Conservation (phyloP, 208 protist genomes). For the Porcisia hertigi region DNA sequence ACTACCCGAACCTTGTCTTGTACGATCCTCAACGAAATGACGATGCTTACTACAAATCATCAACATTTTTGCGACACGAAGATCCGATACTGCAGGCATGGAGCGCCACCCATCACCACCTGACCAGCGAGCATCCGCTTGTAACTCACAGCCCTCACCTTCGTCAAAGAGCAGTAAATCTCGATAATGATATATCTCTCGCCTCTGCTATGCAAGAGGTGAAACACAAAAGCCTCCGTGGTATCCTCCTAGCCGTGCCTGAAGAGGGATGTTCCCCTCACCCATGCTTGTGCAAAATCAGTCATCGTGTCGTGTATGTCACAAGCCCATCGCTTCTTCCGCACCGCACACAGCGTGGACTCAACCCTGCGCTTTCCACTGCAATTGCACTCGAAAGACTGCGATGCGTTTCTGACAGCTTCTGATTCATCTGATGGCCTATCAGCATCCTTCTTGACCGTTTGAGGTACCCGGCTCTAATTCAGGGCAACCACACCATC, state of each 20-base stretch:
- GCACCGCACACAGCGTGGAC: constrained; percentile 50
- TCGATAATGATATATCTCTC: constrained; percentile 48
- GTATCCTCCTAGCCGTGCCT: constrained; percentile 66
- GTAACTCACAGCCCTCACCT: constrained; percentile 33
- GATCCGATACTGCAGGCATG: constrained; percentile 40
- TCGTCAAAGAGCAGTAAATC: constrained; percentile 32
- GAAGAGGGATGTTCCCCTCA: constrained; percentile 71
- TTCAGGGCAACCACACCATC: neutral
- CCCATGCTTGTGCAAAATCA: constrained; percentile 29
- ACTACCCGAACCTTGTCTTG: constrained; percentile 74
- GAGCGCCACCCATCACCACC: constrained; percentile 31
- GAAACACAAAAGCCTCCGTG: constrained; percentile 24
- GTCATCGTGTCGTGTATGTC: constrained; percentile 43
- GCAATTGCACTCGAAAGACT: constrained; percentile 70
- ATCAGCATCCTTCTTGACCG: neutral
- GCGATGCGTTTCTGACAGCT: constrained; percentile 23
- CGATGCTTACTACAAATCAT: neutral
- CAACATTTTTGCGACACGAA: constrained; percentile 52
- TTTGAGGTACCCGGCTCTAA: neutral
- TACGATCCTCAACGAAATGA: constrained; percentile 6
- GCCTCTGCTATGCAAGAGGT: constrained; percentile 32
- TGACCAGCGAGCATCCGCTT: constrained; percentile 50
- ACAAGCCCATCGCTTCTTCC: constrained; percentile 40
- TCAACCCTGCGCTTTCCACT: constrained; percentile 67
- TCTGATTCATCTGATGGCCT: neutral